Evolutionary conservation across 768 basidiomycete genomes (phyloP).

Genomic region (Coprinopsis strossmayeri): DNA sequence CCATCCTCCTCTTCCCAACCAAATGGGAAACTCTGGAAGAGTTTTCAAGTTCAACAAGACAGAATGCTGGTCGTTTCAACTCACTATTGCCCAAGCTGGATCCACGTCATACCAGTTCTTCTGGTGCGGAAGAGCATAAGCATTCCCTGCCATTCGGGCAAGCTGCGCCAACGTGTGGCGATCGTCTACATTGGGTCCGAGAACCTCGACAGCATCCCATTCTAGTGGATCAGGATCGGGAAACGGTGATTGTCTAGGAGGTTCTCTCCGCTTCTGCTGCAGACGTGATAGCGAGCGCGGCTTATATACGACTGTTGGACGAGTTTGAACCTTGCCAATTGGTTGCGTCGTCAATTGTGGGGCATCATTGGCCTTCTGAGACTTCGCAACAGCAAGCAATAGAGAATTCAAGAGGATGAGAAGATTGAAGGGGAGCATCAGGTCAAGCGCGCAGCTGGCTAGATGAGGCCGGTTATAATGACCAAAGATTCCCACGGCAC

Average conservation of each 20-base stretch:
- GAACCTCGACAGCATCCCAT: conserved; percentile 65
- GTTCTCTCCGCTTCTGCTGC: conserved; percentile 42
- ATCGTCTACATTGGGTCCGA: conserved; percentile 76
- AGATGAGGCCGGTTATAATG: background rate
- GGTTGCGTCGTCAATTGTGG: background rate
- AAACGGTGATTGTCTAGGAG: conserved; percentile 40
- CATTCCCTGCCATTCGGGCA: conserved; percentile 85
- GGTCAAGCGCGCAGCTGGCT: background rate
- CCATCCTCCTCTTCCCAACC: conserved; percentile 75
- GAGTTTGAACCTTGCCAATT: conserved; percentile 19
- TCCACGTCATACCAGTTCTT: conserved; percentile 82
- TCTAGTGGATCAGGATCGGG: conserved; percentile 33
- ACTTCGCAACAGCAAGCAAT: background rate
- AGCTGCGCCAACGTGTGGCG: conserved; percentile 74
- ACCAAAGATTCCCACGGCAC: background rate
- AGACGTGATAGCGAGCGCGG: conserved; percentile 47
- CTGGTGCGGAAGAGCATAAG: conserved; percentile 69
- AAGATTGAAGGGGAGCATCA: background rate
- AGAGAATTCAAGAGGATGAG: background rate
- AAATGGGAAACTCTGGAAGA: conserved; percentile 64
- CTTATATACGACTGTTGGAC: conserved; percentile 52
- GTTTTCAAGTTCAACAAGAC: background rate
- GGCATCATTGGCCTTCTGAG: background rate
- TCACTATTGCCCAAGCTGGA: conserved; percentile 59
- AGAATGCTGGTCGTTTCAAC: conserved; percentile 11